Evolutionary conservation across 352 stramenopile genomes (phyloP).

Genomic region (Pythium oligandrum): DNA sequence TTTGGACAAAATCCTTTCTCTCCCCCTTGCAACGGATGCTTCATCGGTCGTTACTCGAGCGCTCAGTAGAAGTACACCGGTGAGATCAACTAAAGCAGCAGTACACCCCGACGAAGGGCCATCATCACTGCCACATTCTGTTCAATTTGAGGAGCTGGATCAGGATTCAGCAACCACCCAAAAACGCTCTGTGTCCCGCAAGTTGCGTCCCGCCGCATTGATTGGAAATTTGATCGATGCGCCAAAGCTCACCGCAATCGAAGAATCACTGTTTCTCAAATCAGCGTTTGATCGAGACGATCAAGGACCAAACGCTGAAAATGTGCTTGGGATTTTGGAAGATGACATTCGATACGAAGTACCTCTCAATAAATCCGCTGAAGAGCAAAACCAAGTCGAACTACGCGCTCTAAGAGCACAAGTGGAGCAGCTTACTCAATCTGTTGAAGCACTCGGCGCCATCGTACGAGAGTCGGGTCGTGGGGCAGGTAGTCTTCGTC

Average conservation of each 20-base stretch:
- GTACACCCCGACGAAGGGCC: constrained; percentile 10
- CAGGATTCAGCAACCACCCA: too few relatives aligned
- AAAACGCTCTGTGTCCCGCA: too few relatives aligned
- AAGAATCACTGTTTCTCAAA: constrained; percentile 38
- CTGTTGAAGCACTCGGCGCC: constrained; percentile 4
- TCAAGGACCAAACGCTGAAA: constrained; percentile 4
- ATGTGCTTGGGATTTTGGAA: constrained; percentile 26
- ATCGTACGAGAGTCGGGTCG: too few relatives aligned
- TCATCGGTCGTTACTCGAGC: constrained; percentile 7
- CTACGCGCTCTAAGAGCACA: constrained; percentile 33
- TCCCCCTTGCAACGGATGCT: constrained; percentile 15
- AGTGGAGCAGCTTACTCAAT: constrained; percentile 37
- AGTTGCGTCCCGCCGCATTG: constrained; percentile 2
- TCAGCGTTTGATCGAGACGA: constrained; percentile 42
- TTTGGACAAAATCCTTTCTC: constrained; percentile 16
- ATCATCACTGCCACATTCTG: too few relatives aligned
- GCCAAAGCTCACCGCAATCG: constrained; percentile 26
- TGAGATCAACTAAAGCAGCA: constrained; percentile 4
- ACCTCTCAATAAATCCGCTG: constrained; percentile 29
- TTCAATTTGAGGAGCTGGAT: too few relatives aligned
- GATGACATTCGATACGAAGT: constrained; percentile 57
- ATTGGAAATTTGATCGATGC: constrained; percentile 28
- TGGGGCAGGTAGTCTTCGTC: too few relatives aligned
- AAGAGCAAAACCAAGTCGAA: constrained; percentile 14
- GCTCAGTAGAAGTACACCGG: constrained; percentile 1